These are phyloP conservation scores for Houttuynia cordata DNA, from an alignment of 164 flowering plant species.

Conservation along the genomic window DNA sequence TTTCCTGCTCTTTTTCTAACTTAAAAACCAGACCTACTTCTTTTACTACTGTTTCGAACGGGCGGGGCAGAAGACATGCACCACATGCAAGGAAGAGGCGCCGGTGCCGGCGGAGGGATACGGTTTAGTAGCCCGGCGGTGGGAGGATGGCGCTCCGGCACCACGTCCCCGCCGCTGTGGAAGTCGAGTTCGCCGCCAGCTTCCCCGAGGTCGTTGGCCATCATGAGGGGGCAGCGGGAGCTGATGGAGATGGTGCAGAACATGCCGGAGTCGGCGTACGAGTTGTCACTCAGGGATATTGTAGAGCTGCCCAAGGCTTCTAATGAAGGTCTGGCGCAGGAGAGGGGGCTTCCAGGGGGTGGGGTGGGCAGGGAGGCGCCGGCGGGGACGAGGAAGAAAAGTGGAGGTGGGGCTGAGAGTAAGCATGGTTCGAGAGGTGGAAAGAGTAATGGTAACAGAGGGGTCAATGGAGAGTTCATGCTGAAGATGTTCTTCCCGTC, in stretches of 20 bases:
- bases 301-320: constrained; percentile 28
- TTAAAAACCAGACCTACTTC: too few species aligned
- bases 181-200: constrained; percentile 12
- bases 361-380: background rate
- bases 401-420: background rate
- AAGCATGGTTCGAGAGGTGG: background rate
- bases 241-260: constrained; percentile 62
- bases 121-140: constrained; percentile 9
- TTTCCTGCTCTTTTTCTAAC: too few species aligned
- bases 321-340: background rate
- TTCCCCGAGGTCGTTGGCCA: constrained; percentile 25
- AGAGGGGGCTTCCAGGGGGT: too few species aligned
- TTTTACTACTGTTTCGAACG: background rate
- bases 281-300: constrained; percentile 63
- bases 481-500: constrained; percentile 48
- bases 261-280: constrained; percentile 63
- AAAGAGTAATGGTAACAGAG: constrained; percentile 20
- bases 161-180: constrained; percentile 50
- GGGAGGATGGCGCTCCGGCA: constrained; percentile 18
- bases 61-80: background rate
- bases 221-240: constrained; percentile 44
- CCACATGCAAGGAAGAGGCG: background rate
- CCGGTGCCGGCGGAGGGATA: background rate
- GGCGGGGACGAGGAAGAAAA: constrained; percentile 5
- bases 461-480: constrained; percentile 22